Conservation (phyloP, 2,329 filamentous ascomycete species). For the Scytalidium sp. region DNA sequence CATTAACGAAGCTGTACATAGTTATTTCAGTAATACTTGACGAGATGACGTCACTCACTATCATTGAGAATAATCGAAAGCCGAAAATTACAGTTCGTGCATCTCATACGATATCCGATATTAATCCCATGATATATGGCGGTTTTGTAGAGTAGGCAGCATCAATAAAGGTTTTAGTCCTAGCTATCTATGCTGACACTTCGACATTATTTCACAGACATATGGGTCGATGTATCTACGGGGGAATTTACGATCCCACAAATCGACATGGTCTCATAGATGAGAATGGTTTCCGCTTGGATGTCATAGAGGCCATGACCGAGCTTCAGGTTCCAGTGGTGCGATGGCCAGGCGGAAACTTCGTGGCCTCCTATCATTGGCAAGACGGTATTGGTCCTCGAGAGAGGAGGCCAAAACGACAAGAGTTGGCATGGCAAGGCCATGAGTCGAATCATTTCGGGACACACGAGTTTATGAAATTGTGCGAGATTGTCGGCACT, state of each 20-base stretch:
- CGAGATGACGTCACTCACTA: too few species aligned
- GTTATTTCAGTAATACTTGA: too few species aligned
- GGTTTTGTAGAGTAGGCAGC: conserved; percentile 76
- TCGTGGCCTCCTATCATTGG: conserved; percentile 84
- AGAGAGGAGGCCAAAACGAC: conserved; percentile 61
- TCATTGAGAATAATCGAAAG: too few species aligned
- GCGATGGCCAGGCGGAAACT: conserved; percentile 81
- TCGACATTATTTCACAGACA: conserved; percentile 48
- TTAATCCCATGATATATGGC: conserved; percentile 75
- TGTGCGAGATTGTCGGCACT: conserved; percentile 68
- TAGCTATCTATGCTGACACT: not conserved
- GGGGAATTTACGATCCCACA: conserved; percentile 77
- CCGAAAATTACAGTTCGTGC: too few species aligned
- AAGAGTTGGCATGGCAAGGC: conserved; percentile 75
- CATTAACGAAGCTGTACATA: too few species aligned
- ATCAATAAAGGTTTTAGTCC: not conserved
- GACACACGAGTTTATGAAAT: conserved; percentile 83
- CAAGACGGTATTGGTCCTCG: conserved; percentile 74
- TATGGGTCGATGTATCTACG: conserved; percentile 88
- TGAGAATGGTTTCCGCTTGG: conserved; percentile 71
- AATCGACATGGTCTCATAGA: conserved; percentile 63
- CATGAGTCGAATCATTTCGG: conserved; percentile 74
- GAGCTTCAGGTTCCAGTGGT: conserved; percentile 75
- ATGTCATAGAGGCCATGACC: conserved; percentile 71
- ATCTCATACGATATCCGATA: not conserved